Evolutionary conservation across 1,139 yeast species (phyloP).

Genomic region (Kodamaea sp.): DNA sequence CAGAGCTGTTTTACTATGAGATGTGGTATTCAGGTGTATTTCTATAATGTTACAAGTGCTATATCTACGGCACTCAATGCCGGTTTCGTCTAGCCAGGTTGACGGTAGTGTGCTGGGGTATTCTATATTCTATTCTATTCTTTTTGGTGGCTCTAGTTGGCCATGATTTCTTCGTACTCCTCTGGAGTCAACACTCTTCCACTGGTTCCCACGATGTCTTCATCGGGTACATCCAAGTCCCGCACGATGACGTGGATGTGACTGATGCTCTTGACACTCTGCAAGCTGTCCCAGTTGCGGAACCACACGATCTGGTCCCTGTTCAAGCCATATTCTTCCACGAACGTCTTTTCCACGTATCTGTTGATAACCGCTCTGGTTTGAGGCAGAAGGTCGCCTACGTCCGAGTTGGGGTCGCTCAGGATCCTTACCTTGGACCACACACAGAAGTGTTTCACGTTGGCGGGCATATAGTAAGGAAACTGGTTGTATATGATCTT

Average conservation of each 20-base stretch:
- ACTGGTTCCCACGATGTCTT: constrained; percentile 10
- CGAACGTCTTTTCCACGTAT: constrained; percentile 48
- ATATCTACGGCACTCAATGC: too few relatives aligned
- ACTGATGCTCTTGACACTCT: constrained; percentile 58
- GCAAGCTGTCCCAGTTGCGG: constrained; percentile 61
- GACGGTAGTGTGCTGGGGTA: too few relatives aligned
- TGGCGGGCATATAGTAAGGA: constrained; percentile 42
- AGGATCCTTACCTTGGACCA: constrained; percentile 42
- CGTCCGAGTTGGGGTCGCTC: constrained; percentile 30
- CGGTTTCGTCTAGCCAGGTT: too few relatives aligned
- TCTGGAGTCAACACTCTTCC: constrained; percentile 10
- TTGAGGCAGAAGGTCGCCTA: constrained; percentile 47
- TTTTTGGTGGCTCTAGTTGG: too few relatives aligned
- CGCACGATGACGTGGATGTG: constrained; percentile 58
- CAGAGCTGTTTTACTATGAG: too few relatives aligned
- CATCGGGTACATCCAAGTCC: constrained; percentile 18
- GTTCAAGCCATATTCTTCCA: constrained; percentile 36
- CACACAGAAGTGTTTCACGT: constrained; percentile 42
- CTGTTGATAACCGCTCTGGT: constrained; percentile 38
- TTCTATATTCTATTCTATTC: too few relatives aligned
- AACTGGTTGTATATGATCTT: constrained; percentile 42
- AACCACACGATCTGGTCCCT: constrained; percentile 54
- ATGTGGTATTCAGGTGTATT: too few relatives aligned
- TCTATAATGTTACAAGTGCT: too few relatives aligned
- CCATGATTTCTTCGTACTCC: constrained; percentile 9